Evolutionary conservation across 2,329 filamentous ascomycete species (phyloP).

Genomic region (Cadophora luteo-olivacea): DNA sequence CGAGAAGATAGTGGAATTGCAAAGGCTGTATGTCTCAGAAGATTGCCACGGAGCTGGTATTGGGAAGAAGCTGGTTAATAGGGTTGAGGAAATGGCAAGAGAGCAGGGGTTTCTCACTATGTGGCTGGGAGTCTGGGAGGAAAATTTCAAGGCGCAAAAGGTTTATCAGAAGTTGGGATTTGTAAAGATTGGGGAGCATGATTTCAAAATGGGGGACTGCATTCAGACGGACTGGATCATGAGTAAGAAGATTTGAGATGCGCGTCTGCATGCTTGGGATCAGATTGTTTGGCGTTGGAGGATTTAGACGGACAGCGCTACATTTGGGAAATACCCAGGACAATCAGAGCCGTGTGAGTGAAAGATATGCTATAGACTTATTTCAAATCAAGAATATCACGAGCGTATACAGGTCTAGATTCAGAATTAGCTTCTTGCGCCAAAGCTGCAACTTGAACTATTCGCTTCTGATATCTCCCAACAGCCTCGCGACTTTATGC

Average conservation of each 20-base stretch:
- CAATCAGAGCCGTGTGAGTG: not conserved
- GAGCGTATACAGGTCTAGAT: not conserved
- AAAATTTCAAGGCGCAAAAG: conserved; percentile 49
- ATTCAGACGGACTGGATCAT: conserved; percentile 53
- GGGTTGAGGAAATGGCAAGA: conserved; percentile 46
- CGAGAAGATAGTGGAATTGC: conserved; percentile 48
- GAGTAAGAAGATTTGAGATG: conserved; percentile 44
- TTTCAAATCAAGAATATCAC: not conserved
- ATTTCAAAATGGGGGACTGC: conserved; percentile 50
- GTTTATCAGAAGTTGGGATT: conserved; percentile 53
- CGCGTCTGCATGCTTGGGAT: not conserved
- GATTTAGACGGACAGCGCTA: not conserved
- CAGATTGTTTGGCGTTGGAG: not conserved
- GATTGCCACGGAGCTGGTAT: conserved; percentile 48
- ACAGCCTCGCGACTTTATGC: not conserved
- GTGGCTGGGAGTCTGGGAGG: conserved; percentile 56
- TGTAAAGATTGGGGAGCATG: conserved; percentile 48
- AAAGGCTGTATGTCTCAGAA: conserved; percentile 51
- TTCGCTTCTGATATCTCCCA: not conserved
- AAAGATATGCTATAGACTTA: not conserved
- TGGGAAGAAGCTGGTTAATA: conserved; percentile 45
- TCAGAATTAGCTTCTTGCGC: not conserved
- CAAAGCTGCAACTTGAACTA: not conserved
- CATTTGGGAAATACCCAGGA: not conserved
- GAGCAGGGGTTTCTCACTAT: conserved; percentile 48